A percentile compares a stretch with the other conserved stretches of the same genome.
phyloP scores from a whole-genome alignment of 305 asterid species.

The Rubia tinctorum region DNA sequence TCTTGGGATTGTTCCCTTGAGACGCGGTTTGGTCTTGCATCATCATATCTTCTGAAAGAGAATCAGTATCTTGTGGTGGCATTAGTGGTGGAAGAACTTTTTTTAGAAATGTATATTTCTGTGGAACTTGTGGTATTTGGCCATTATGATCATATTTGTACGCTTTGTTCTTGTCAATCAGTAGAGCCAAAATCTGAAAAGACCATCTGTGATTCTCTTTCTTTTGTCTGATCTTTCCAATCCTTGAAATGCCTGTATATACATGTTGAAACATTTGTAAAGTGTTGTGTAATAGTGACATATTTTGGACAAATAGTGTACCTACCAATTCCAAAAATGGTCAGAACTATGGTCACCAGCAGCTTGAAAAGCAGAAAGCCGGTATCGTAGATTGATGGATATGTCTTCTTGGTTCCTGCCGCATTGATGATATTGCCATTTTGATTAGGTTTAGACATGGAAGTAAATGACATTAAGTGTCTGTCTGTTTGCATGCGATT shows the following conservation, averaged over 20 bases:
- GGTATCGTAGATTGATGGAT: conserved; percentile 24
- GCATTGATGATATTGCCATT: background rate
- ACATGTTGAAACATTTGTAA: conserved; percentile 7
- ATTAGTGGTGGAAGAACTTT: background rate
- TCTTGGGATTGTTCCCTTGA: too few species aligned
- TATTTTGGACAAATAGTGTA: background rate
- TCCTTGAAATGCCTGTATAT: conserved; percentile 33
- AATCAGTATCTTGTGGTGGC: background rate
- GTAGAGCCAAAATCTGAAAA: conserved; percentile 27
- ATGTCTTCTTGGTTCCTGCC: background rate
- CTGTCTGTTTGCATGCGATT: too few species aligned
- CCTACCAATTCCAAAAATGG: conserved; percentile 32
- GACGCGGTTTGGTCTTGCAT: background rate
- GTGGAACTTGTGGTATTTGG: conserved; percentile 17
- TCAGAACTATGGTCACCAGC: conserved; percentile 12
- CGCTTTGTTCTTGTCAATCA: conserved; percentile 20
- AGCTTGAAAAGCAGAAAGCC: conserved; percentile 13
- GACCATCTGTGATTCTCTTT: conserved; percentile 32
- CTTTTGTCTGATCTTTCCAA: conserved; percentile 29
- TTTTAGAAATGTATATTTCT: too few species aligned
- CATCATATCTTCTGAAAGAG: too few species aligned
- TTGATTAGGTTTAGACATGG: background rate
- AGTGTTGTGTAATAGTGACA: background rate
- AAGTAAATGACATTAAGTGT: background rate
- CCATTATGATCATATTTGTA: conserved; percentile 33